phyloP scores from a whole-genome alignment of 1,284 basidiomycete species.

The Wallemia hederae region DNA sequence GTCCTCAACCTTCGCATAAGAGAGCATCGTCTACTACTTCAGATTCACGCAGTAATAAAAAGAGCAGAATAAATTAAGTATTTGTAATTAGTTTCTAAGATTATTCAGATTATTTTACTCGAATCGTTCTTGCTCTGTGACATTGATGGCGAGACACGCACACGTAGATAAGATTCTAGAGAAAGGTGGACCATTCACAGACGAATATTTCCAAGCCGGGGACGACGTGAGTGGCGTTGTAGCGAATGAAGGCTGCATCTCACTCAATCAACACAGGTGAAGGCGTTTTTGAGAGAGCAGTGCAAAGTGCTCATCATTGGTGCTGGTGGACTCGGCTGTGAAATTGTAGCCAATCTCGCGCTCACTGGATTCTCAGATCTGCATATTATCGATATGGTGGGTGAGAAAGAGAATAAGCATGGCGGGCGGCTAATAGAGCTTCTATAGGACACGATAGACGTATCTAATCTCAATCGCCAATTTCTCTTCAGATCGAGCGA shows the following conservation, averaged over 20 bases:
- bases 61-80: background rate
- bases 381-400: constrained; percentile 86
- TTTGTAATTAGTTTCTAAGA: background rate
- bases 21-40: background rate
- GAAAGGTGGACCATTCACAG: constrained; percentile 47
- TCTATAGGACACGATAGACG: constrained; percentile 64
- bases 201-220: constrained; percentile 35
- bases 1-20: background rate
- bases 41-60: background rate
- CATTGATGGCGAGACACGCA: background rate
- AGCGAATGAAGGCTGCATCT: background rate
- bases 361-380: constrained; percentile 88
- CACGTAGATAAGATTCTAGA: constrained; percentile 34
- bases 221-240: constrained; percentile 20
- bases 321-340: constrained; percentile 77
- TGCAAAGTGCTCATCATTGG: constrained; percentile 92
- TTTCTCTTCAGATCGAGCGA: constrained; percentile 91
- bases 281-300: constrained; percentile 49
- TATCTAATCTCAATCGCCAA: constrained; percentile 93
- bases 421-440: background rate
- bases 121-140: background rate
- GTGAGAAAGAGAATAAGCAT: background rate
- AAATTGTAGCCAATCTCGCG: constrained; percentile 76
- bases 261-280: constrained; percentile 27
- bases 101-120: background rate